Evolutionary conservation across 2,329 filamentous ascomycete species (phyloP).

Genomic region (Aspergillus eucalypticola): DNA sequence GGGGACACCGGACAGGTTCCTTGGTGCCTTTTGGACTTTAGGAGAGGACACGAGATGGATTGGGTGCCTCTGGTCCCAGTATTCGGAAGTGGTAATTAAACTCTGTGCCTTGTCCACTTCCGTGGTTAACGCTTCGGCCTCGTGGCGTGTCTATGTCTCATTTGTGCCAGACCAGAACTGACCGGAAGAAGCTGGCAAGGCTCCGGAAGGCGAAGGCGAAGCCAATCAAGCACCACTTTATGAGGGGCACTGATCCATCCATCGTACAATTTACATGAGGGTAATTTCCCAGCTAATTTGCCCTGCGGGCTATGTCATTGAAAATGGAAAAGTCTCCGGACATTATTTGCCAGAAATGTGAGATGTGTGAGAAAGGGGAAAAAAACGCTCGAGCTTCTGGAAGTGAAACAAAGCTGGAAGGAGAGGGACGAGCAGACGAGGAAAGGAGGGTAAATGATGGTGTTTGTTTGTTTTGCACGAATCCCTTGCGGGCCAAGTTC

Average conservation of each 20-base stretch:
- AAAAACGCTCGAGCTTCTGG: background rate
- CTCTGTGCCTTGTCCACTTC: background rate
- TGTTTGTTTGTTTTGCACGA: background rate
- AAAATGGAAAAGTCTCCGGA: background rate
- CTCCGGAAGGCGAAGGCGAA: background rate
- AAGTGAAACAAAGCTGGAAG: background rate
- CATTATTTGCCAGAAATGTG: background rate
- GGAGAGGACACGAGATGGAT: background rate
- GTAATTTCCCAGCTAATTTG: background rate
- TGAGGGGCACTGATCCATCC: background rate
- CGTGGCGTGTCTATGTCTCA: conserved; percentile 3
- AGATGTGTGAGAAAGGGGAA: background rate
- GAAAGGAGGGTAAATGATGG: background rate
- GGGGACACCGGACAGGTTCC: background rate
- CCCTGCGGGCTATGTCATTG: background rate
- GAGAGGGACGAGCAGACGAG: background rate
- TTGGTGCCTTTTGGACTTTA: background rate
- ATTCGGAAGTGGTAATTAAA: conserved; percentile 1
- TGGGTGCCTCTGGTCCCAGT: background rate
- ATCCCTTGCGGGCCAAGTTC: background rate
- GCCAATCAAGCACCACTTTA: background rate
- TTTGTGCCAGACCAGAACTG: background rate
- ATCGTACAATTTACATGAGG: background rate
- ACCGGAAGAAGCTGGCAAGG: background rate
- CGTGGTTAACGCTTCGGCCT: conserved; percentile 2